Conservation (phyloP, 2,329 filamentous ascomycete species). For the Fusarium secorum region DNA sequence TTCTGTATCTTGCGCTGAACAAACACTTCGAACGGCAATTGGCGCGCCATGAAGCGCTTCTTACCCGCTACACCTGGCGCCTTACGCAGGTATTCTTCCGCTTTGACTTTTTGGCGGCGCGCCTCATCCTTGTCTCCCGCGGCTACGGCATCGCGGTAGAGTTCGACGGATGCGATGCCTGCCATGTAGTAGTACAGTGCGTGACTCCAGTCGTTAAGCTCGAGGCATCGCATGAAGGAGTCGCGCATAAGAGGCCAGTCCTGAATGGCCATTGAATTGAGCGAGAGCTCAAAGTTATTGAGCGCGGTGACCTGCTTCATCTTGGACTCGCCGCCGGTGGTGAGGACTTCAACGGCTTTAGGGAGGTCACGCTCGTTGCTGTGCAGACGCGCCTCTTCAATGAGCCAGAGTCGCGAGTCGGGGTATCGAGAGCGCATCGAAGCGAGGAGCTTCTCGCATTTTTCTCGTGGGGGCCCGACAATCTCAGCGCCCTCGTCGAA, state of each 20-base stretch:
- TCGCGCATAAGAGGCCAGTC: conserved; percentile 77
- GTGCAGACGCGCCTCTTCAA: conserved; percentile 85
- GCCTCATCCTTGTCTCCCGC: conserved; percentile 55
- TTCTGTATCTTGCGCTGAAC: conserved; percentile 84
- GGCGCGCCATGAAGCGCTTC: conserved; percentile 88
- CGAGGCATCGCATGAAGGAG: conserved; percentile 76
- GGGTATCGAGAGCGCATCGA: conserved; percentile 83
- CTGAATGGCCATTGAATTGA: conserved; percentile 81
- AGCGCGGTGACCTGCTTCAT: conserved; percentile 91
- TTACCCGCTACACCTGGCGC: conserved; percentile 79
- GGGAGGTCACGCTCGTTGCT: conserved; percentile 72
- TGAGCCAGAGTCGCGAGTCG: conserved; percentile 81
- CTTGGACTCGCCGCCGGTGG: conserved; percentile 66
- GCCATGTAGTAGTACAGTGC: conserved; percentile 90
- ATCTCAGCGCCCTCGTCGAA: conserved; percentile 63
- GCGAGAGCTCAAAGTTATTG: conserved; percentile 82
- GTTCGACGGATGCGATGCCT: conserved; percentile 78
- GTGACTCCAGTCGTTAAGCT: conserved; percentile 91
- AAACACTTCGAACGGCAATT: conserved; percentile 89
- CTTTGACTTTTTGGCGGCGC: conserved; percentile 65
- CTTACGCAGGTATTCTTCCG: conserved; percentile 74
- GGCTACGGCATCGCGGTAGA: conserved; percentile 72
- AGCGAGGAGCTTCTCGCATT: conserved; percentile 71
- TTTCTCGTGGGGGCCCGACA: conserved; percentile 75
- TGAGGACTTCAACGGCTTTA: conserved; percentile 72